Evolutionary conservation across 352 stramenopile species (phyloP), one percentile per base, ranked within the genome.

Genomic region (Phytophthora cryptogea): DNA sequence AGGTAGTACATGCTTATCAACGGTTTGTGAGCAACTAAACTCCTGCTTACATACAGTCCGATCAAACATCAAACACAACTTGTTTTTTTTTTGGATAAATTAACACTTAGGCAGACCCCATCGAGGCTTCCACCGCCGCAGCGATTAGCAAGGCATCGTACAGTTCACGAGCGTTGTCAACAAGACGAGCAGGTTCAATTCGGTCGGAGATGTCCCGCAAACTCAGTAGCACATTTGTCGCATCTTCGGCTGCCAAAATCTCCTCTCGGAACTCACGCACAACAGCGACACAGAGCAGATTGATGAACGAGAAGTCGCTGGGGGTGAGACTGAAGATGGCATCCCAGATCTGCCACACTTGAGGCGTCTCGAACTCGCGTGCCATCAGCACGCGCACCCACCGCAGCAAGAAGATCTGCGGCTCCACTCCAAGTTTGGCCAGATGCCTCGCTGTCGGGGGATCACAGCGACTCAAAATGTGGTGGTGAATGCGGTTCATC

Each of bases 341-440:
- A 54, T 92, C 80, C 83, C 83, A 92, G 47, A 92, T 65, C 16
- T 81, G 77, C 83, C 83, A 92, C 59, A 90, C 83, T 33, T 90
- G 77, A n/a, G 72, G 56, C 35, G 81, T 81, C 31, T 84, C 77
- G 44, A 89, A 92, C 63, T 92, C 83, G 8, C 83, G 75, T 28
- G 83, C 77, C 76, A 92, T 88, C 43, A 92, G 66, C 31, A 92
- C 78, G 14, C 83, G 83, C 16, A 92, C 76, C 83, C 83, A 92
- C 0, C 80, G 73, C 20, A 92, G 66, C 10, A 89, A 39, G 47
- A 89, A 90, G 51, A 92, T 86, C 57, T 90, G 76, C 4, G 83
- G 83, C 64, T 89, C 78, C 2, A 90, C 66, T 13, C 71, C 73
- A 3, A 92, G 42, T 0, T 51, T 50, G 4, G 60, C 68, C 14